Percentiles rank a stretch among this genome's conserved stretches.
phyloP scores from a whole-genome alignment of 306 rosid genomes.

The Quercus agrifolia region DNA sequence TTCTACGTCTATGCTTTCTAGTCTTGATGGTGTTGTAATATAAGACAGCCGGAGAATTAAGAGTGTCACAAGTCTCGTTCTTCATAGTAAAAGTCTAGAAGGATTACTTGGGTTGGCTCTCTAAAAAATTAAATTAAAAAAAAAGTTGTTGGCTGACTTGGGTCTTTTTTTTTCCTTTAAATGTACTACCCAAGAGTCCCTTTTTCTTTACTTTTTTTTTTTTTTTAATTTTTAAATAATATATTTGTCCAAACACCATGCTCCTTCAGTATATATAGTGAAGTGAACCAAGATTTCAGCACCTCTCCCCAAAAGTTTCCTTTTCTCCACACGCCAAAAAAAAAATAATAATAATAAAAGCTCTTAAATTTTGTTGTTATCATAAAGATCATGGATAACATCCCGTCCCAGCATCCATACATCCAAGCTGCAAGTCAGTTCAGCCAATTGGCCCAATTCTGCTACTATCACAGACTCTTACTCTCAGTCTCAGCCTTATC shows the following conservation, averaged over 20 bases:
- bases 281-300: background rate
- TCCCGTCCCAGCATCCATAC: background rate
- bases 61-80: background rate
- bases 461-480: slow-evolving; percentile 24
- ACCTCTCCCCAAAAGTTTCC: background rate
- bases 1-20: background rate
- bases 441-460: background rate
- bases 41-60: too few species aligned
- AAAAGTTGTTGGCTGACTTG: background rate
- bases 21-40: background rate
- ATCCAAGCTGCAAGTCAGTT: background rate
- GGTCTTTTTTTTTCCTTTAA: background rate
- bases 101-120: too few species aligned
- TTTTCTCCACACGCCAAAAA: background rate
- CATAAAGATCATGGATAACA: slow-evolving; percentile 1
- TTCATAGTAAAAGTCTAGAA: background rate
- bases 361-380: background rate
- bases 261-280: background rate
- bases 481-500: slow-evolving; percentile 36
- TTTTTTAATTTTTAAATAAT: too few species aligned
- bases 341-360: too few species aligned
- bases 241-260: background rate
- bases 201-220: background rate
- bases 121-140: background rate
- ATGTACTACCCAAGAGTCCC: too few species aligned